Conservation (phyloP, 108 stramenopile genomes). For the Fragilariopsis cylindrus region DNA sequence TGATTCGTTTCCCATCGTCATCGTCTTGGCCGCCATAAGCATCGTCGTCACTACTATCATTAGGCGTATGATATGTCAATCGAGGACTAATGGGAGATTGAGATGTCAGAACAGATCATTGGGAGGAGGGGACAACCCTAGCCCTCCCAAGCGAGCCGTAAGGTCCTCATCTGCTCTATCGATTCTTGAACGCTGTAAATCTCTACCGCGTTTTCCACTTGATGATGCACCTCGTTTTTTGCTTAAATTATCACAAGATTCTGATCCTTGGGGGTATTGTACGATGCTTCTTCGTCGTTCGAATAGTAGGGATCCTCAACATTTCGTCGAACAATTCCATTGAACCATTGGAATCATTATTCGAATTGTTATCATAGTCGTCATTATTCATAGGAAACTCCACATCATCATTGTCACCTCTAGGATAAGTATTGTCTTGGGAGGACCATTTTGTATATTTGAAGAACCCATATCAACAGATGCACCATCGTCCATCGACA, state of each 20-base stretch:
- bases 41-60: constrained; percentile 6
- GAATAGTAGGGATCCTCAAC: constrained; percentile 8
- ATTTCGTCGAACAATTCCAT: constrained; percentile 27
- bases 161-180: constrained; percentile 8
- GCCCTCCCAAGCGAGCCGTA: constrained; percentile 19
- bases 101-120: constrained; percentile 31
- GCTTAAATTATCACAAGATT: neutral
- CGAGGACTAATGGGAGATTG: constrained; percentile 40
- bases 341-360: constrained; percentile 16
- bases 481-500: constrained; percentile 4
- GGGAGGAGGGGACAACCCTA: constrained; percentile 22
- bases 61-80: constrained; percentile 26
- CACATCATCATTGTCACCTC: neutral
- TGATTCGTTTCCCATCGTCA: constrained; percentile 3
- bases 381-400: constrained; percentile 1
- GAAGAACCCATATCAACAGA: neutral
- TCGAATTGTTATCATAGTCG: neutral
- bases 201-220: constrained; percentile 44
- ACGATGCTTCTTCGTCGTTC: neutral
- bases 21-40: neutral
- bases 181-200: constrained; percentile 16
- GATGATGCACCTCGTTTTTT: constrained; percentile 32
- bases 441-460: neutral
- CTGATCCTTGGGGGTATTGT: neutral
- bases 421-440: constrained; percentile 8